These are phyloP conservation scores for Dalbergia cochinchinensis DNA, from an alignment of 306 rosid species.

Conservation along the genomic window DNA sequence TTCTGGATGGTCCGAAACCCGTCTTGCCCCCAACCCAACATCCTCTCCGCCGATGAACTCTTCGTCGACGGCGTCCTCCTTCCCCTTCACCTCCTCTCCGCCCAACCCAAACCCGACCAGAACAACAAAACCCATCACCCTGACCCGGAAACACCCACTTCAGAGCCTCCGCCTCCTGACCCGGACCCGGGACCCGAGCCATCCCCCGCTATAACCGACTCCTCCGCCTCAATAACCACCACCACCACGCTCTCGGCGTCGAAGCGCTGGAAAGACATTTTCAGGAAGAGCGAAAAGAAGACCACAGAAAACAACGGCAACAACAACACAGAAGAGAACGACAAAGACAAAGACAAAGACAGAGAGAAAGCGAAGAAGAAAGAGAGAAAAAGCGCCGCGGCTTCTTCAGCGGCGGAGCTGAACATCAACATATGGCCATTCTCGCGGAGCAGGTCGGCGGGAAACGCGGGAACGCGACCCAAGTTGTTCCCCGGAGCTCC, in stretches of 20 bases:
- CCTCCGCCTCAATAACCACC: background rate
- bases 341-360: conserved; percentile 29
- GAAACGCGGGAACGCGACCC: conserved; percentile 63
- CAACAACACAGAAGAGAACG: conserved; percentile 43
- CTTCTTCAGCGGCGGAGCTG: conserved; percentile 69
- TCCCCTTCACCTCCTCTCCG: conserved; percentile 68
- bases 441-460: conserved; percentile 86
- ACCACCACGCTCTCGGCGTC: conserved; percentile 52
- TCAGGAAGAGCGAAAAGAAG: conserved; percentile 67
- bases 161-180: background rate
- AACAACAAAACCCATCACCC: conserved; percentile 20
- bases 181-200: conserved; percentile 46
- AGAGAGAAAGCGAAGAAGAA: conserved; percentile 60
- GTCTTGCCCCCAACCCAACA: conserved; percentile 67
- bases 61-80: conserved; percentile 79
- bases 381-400: conserved; percentile 55
- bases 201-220: conserved; percentile 22
- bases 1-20: conserved; percentile 92
- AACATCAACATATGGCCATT: conserved; percentile 96
- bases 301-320: conserved; percentile 23
- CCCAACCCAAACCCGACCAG: conserved; percentile 14
- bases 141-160: conserved; percentile 26
- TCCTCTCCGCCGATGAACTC: conserved; percentile 84
- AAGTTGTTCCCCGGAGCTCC: conserved; percentile 56
- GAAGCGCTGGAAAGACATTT: conserved; percentile 85